These are phyloP conservation scores for rapeseed (Brassica napus) DNA, from an alignment of 345 rosid genomes.

Conservation along the genomic window DNA sequence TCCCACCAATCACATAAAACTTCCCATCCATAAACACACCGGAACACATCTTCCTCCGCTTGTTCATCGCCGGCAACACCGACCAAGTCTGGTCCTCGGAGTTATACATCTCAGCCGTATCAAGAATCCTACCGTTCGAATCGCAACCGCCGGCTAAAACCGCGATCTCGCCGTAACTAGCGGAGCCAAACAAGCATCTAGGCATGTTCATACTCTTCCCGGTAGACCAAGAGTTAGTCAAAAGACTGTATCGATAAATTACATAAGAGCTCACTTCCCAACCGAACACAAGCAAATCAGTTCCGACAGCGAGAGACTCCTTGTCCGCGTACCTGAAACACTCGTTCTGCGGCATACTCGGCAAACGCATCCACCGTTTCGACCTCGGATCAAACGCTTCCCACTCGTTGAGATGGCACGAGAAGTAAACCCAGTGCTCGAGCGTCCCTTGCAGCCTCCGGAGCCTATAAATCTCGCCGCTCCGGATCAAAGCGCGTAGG, in stretches of 20 bases:
- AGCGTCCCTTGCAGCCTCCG: constrained; percentile 47
- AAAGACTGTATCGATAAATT: constrained; percentile 52
- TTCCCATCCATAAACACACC: constrained; percentile 46
- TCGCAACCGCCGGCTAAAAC: constrained; percentile 87
- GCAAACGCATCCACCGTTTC: constrained; percentile 67
- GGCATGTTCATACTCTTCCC: constrained; percentile 56
- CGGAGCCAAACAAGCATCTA: constrained; percentile 79
- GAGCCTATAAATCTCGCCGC: constrained; percentile 56
- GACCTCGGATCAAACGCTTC: constrained; percentile 72
- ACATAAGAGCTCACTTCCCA: constrained; percentile 46
- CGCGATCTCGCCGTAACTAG: constrained; percentile 61
- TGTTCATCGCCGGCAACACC: constrained; percentile 60
- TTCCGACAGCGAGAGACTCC: constrained; percentile 52
- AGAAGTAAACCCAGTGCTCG: constrained; percentile 84
- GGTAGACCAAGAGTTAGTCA: constrained; percentile 54
- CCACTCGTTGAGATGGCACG: constrained; percentile 70
- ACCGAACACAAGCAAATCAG: constrained; percentile 67
- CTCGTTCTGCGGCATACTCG: constrained; percentile 54
- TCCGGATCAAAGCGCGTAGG: constrained; percentile 46
- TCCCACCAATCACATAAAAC: constrained; percentile 69
- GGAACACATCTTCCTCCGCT: constrained; percentile 72
- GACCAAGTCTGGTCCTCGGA: constrained; percentile 58
- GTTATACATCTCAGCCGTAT: constrained; percentile 67
- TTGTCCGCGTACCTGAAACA: constrained; percentile 58
- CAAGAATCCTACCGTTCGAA: constrained; percentile 51